Conservation (phyloP, 2,329 filamentous ascomycete species). For the Elsinoe perseae region DNA sequence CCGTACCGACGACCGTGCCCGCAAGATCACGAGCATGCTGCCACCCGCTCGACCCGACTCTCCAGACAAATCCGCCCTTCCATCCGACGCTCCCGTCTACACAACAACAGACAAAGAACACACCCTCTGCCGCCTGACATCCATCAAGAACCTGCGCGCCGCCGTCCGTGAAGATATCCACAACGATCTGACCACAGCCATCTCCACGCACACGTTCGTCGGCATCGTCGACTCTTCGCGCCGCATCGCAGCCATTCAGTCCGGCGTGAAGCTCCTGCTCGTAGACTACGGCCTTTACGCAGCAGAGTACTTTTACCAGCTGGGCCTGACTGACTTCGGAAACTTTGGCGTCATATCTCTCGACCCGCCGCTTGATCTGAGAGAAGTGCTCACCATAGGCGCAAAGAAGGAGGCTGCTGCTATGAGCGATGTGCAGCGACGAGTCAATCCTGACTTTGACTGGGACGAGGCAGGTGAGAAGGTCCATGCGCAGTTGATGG, state of each 20-base stretch:
- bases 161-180: constrained; percentile 77
- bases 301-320: constrained; percentile 90
- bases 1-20: constrained; percentile 76
- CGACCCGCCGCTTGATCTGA: constrained; percentile 63
- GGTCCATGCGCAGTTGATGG: constrained; percentile 62
- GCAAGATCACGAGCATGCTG: constrained; percentile 97
- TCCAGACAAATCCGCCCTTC: constrained; percentile 22
- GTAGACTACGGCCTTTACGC: constrained; percentile 83
- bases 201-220: constrained; percentile 84
- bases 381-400: constrained; percentile 63
- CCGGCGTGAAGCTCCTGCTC: constrained; percentile 83
- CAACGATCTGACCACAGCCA: constrained; percentile 75
- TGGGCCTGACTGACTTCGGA: constrained; percentile 88
- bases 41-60: constrained; percentile 43
- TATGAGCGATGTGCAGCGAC: constrained; percentile 29
- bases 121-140: constrained; percentile 66
- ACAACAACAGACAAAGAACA: constrained; percentile 62
- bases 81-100: constrained; percentile 56
- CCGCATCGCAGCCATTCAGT: constrained; percentile 85
- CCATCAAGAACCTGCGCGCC: constrained; percentile 74
- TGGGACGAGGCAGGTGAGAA: constrained; percentile 57
- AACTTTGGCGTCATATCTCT: constrained; percentile 86
- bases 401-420: constrained; percentile 55
- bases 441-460: constrained; percentile 50
- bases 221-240: constrained; percentile 82